Conservation (phyloP, 1,284 basidiomycete species). For the Clitocybe nebularis region DNA sequence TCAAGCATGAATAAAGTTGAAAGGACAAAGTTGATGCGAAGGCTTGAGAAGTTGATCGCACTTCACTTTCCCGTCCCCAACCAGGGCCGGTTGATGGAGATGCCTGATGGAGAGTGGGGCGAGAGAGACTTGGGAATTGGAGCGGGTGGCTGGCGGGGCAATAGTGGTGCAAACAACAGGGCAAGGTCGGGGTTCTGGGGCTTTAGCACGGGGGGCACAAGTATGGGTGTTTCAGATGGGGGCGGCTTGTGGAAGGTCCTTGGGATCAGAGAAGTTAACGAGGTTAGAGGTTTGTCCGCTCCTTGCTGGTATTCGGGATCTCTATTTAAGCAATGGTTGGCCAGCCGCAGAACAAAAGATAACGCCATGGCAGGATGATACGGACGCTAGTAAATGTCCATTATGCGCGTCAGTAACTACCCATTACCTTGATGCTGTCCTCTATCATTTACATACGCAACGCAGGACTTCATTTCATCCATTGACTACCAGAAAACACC, state of each 20-base stretch:
- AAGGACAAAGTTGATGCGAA: slow-evolving; percentile 73
- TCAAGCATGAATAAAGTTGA: slow-evolving; percentile 52
- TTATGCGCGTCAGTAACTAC: slow-evolving; percentile 72
- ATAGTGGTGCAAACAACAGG: slow-evolving; percentile 9
- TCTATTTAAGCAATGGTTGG: slow-evolving; percentile 9
- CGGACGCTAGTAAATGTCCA: slow-evolving; percentile 72
- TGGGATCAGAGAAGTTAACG: slow-evolving; percentile 42
- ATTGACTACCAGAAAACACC: slow-evolving; percentile 91
- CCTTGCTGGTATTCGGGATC: slow-evolving; percentile 6
- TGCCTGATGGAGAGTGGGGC: slow-evolving; percentile 16
- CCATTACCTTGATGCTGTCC: background rate
- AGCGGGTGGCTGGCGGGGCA: background rate
- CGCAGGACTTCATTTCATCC: slow-evolving; percentile 79
- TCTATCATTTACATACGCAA: slow-evolving; percentile 1
- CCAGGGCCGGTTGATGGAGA: slow-evolving; percentile 12
- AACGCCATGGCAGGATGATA: slow-evolving; percentile 93
- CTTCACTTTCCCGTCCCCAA: slow-evolving; percentile 65
- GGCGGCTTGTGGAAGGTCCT: slow-evolving; percentile 56
- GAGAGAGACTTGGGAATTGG: slow-evolving; percentile 12
- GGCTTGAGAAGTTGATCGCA: slow-evolving; percentile 82
- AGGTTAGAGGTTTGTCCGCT: slow-evolving; percentile 51
- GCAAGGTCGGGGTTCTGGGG: slow-evolving; percentile 69
- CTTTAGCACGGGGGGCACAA: slow-evolving; percentile 49
- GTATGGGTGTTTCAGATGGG: slow-evolving; percentile 48
- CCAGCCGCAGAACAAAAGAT: slow-evolving; percentile 86